These are phyloP conservation scores for Hirschfeldia incana DNA, from an alignment of 345 rosid genomes.

Conservation along the genomic window DNA sequence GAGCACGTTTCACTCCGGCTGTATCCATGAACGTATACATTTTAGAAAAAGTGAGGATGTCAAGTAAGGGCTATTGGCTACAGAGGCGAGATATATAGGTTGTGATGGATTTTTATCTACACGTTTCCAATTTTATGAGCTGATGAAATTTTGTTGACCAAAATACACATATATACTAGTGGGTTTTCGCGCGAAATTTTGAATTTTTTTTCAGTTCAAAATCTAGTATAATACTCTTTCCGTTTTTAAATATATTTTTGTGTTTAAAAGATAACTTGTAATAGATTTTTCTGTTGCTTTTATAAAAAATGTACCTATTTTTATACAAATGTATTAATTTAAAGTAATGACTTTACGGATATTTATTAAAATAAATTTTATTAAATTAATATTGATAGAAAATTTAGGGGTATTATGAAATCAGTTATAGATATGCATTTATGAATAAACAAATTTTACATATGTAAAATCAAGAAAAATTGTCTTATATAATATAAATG, in stretches of 20 bases:
- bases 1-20: neutral
- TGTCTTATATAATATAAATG: neutral
- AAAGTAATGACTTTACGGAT: neutral
- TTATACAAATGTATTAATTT: neutral
- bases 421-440: neutral
- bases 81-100: neutral
- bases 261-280: neutral
- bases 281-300: neutral
- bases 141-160: neutral
- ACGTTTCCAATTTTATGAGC: neutral
- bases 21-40: constrained; percentile 2
- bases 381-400: neutral
- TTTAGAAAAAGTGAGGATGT: neutral
- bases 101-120: neutral
- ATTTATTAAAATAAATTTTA: neutral
- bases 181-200: neutral
- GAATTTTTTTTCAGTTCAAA: neutral
- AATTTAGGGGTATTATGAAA: neutral
- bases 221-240: neutral
- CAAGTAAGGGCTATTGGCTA: neutral
- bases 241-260: neutral
- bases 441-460: neutral
- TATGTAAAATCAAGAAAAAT: neutral
- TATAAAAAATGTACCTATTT: neutral
- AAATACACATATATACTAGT: neutral